A percentile compares a stretch with the other conserved stretches of the same genome.
Evolutionary conservation across 2,329 filamentous ascomycete genomes (phyloP).

Genomic region (Alternaria gaisen): DNA sequence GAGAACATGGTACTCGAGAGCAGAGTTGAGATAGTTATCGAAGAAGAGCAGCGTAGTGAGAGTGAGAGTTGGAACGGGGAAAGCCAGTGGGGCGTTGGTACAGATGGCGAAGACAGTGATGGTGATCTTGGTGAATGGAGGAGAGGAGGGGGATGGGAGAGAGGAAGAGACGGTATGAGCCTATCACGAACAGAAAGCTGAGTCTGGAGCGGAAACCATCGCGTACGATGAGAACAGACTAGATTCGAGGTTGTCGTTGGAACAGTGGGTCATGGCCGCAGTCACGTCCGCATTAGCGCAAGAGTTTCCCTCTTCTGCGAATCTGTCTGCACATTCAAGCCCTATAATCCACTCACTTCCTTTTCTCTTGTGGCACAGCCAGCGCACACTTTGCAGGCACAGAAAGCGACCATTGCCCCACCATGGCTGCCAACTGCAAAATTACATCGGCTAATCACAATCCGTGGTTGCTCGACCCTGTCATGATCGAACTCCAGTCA

Average conservation of each 20-base stretch:
- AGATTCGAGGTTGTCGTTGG: background rate
- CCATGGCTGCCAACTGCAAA: background rate
- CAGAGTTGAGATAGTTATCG: slow-evolving; percentile 35
- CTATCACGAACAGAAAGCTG: slow-evolving; percentile 14
- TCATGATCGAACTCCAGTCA: slow-evolving; percentile 1
- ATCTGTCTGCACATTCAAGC: background rate
- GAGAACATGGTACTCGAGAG: slow-evolving; percentile 40
- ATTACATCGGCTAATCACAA: background rate
- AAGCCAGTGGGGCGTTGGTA: slow-evolving; percentile 11
- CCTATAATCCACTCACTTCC: background rate
- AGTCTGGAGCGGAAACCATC: background rate
- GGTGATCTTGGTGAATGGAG: slow-evolving; percentile 22
- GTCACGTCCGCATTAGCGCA: background rate
- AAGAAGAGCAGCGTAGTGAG: slow-evolving; percentile 19
- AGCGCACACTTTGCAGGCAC: background rate
- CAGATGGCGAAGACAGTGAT: slow-evolving; percentile 8
- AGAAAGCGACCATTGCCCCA: background rate
- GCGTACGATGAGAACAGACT: background rate
- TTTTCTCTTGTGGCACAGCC: background rate
- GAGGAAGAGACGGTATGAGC: slow-evolving; percentile 26
- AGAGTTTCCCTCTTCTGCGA: background rate
- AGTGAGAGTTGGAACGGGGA: background rate
- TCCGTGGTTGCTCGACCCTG: background rate
- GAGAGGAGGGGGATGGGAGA: slow-evolving; percentile 19
- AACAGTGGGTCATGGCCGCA: background rate